These are phyloP conservation scores for Cladophialophora yegresii DNA, from an alignment of 2,329 filamentous ascomycete species.

Conservation along the genomic window DNA sequence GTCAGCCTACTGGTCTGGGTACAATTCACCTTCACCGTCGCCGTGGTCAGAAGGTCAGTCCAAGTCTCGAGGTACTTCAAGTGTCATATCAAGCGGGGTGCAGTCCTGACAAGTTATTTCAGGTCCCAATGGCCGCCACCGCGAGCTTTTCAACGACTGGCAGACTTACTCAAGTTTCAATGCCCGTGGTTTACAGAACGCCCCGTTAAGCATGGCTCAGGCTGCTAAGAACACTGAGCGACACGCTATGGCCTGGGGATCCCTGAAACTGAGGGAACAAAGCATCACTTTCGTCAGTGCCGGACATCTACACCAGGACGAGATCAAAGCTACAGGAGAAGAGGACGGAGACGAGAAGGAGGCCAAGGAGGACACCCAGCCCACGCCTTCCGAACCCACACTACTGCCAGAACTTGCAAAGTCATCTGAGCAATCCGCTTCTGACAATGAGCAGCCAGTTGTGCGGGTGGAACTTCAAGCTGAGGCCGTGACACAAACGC, in stretches of 20 bases:
- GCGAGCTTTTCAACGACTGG: conserved; percentile 22
- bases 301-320: conserved; percentile 49
- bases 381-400: not conserved
- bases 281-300: conserved; percentile 64
- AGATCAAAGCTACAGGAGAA: conserved; percentile 18
- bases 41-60: conserved; percentile 27
- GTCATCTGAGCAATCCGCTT: not conserved
- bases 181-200: conserved; percentile 28
- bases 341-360: conserved; percentile 2
- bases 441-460: not conserved
- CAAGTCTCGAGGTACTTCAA: conserved; percentile 19
- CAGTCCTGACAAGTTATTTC: conserved; percentile 15
- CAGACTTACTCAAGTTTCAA: conserved; percentile 32
- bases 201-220: conserved; percentile 55
- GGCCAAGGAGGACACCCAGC: not conserved
- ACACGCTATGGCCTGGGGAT: conserved; percentile 51
- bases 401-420: not conserved
- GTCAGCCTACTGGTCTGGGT: conserved; percentile 21
- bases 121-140: conserved; percentile 24
- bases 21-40: conserved; percentile 17
- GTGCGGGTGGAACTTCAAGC: not conserved
- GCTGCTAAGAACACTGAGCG: conserved; percentile 61
- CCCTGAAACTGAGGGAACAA: conserved; percentile 57
- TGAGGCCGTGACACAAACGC: not conserved
- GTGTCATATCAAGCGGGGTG: not conserved